Conservation (phyloP, 78 protist species). For the Emiliania huxleyi region DNA sequence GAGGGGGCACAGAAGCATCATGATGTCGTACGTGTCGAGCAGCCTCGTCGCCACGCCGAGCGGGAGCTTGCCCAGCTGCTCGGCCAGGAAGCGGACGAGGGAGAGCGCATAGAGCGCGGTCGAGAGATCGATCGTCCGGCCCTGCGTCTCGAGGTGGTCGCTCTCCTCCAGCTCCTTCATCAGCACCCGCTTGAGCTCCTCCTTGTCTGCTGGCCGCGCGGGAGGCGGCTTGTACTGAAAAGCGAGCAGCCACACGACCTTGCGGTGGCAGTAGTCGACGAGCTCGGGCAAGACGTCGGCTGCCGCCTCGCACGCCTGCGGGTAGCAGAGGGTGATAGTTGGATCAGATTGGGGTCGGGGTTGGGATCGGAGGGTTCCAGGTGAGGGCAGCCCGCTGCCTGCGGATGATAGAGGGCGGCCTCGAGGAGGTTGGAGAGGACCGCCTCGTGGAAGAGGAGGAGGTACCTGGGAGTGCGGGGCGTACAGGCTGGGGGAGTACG, state of each 20-base stretch:
- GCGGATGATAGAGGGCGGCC: background rate
- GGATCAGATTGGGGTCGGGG: too few relatives aligned
- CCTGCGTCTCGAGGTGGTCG: background rate
- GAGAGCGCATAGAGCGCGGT: background rate
- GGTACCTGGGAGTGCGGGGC: too few relatives aligned
- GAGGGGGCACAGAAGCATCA: background rate
- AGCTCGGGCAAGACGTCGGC: background rate
- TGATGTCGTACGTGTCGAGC: background rate
- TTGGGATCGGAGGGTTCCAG: too few relatives aligned
- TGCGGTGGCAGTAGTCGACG: conserved; percentile 26
- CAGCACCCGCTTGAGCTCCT: background rate
- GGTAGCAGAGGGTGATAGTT: background rate
- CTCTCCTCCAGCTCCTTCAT: background rate
- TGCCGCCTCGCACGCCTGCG: background rate
- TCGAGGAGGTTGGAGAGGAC: conserved; percentile 37
- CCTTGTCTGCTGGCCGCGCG: background rate
- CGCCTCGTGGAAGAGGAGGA: conserved; percentile 21
- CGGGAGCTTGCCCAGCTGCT: background rate
- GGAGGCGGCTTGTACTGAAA: background rate
- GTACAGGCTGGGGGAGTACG: too few relatives aligned
- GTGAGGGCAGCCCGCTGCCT: too few relatives aligned
- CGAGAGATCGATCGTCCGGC: background rate
- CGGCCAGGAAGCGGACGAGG: background rate
- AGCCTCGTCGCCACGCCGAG: background rate
- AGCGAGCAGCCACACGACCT: background rate